These are phyloP conservation scores for Fusarium sp. DNA, from an alignment of 2,329 filamentous ascomycete genomes.

Conservation along the genomic window DNA sequence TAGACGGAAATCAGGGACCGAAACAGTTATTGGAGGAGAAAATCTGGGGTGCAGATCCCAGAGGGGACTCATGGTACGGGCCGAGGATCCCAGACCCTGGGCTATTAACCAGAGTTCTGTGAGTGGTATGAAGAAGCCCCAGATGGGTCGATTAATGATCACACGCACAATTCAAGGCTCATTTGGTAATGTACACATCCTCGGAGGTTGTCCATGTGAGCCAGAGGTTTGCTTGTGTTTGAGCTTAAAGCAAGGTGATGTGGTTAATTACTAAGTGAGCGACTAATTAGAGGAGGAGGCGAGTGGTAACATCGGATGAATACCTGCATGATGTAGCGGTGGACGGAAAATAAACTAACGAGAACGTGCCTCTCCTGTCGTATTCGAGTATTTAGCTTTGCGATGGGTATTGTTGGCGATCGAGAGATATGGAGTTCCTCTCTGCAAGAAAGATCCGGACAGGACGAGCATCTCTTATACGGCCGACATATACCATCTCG, in stretches of 20 bases:
- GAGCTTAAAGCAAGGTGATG: constrained; percentile 25
- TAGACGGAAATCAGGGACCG: constrained; percentile 37
- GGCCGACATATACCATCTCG: constrained; percentile 23
- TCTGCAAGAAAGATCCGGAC: constrained; percentile 11
- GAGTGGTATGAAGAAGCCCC: constrained; percentile 37
- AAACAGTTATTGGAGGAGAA: constrained; percentile 42
- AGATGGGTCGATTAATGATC: constrained; percentile 46
- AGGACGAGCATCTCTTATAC: constrained; percentile 31
- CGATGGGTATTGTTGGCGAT: background rate
- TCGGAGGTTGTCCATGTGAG: constrained; percentile 39
- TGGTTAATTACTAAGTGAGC: constrained; percentile 31
- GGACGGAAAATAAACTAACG: constrained; percentile 20
- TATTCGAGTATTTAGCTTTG: background rate
- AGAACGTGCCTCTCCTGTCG: constrained; percentile 6
- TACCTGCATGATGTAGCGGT: constrained; percentile 33
- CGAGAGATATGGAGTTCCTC: background rate
- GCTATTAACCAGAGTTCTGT: constrained; percentile 35
- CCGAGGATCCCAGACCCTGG: constrained; percentile 49
- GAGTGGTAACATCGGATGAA: constrained; percentile 44
- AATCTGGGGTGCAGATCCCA: constrained; percentile 46
- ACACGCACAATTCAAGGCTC: constrained; percentile 35
- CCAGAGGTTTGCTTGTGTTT: constrained; percentile 28
- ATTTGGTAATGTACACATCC: constrained; percentile 20
- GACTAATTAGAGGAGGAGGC: constrained; percentile 32
- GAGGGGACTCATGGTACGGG: constrained; percentile 45